phyloP scores from a whole-genome alignment of 140 eudicot genomes.

The Bidens hawaiensis region DNA sequence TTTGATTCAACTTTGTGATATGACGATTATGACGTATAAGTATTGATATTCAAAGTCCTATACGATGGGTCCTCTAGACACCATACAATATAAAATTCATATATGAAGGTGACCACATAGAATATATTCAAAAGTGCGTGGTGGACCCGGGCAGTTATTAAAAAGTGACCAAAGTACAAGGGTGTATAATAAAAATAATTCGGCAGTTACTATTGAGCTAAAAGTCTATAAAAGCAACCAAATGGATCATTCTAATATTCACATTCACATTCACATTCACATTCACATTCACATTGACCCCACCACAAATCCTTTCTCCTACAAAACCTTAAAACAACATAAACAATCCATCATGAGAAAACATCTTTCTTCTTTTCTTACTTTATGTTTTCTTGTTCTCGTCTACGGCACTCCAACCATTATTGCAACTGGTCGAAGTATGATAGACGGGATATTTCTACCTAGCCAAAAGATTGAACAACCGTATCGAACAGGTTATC shows the following conservation, averaged over 20 bases:
- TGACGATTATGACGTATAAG: too few species aligned
- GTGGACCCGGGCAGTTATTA: constrained; percentile 1
- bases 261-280: constrained; percentile 5
- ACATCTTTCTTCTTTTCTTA: constrained; percentile 6
- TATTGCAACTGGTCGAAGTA: constrained; percentile 15
- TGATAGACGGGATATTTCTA: constrained; percentile 4
- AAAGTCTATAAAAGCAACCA: constrained; percentile 30
- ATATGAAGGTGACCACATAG: not conserved
- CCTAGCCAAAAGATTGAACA: constrained; percentile 11
- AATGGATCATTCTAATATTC: constrained; percentile 14
- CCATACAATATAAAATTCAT: constrained; percentile 8
- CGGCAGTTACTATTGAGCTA: constrained; percentile 20
- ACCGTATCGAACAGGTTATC: constrained; percentile 42
- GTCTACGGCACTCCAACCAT: not conserved
- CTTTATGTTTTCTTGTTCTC: constrained; percentile 19
- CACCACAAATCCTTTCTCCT: not conserved
- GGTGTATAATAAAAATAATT: not conserved
- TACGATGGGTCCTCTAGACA: constrained; percentile 15
- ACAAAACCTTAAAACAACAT: constrained; percentile 15
- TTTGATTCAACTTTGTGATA: too few species aligned
- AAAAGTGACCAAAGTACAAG: constrained; percentile 1
- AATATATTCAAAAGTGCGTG: not conserved
- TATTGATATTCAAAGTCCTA: constrained; percentile 20
- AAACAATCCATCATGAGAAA: constrained; percentile 9
- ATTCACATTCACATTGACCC: constrained; percentile 2